phyloP scores from a whole-genome alignment of 2,329 filamentous ascomycete genomes.

The Ophidiomyces ophidiicola region DNA sequence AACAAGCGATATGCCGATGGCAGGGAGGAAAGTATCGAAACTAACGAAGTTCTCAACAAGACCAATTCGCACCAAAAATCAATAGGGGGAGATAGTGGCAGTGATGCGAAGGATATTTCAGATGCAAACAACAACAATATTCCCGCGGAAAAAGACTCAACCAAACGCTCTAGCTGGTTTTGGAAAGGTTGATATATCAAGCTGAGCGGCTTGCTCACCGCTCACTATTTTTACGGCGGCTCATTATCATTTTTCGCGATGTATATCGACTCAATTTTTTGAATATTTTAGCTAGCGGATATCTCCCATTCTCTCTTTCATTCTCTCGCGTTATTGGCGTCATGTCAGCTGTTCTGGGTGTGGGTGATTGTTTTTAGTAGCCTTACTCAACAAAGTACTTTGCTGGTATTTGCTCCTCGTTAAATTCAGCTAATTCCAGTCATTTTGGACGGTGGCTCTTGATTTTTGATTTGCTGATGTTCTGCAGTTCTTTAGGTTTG shows the following conservation, averaged over 20 bases:
- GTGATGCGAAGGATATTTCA: neutral
- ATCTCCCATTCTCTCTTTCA: neutral
- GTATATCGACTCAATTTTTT: neutral
- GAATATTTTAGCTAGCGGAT: neutral
- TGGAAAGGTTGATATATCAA: constrained; percentile 24
- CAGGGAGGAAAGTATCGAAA: constrained; percentile 46
- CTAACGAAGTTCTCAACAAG: constrained; percentile 17
- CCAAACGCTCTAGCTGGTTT: constrained; percentile 25
- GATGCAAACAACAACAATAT: constrained; percentile 1
- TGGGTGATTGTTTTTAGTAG: no score
- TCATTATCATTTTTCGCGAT: neutral
- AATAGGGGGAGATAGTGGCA: neutral
- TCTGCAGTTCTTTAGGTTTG: no score
- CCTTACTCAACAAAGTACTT: no score
- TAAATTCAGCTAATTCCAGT: no score
- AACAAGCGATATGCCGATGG: constrained; percentile 51
- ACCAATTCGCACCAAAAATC: neutral
- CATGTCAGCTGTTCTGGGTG: no score
- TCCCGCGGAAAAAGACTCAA: neutral
- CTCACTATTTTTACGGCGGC: neutral
- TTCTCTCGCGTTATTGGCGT: neutral
- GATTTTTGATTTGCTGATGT: no score
- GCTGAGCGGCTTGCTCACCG: neutral
- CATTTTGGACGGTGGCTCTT: no score
- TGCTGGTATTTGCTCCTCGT: no score